These are phyloP conservation scores for Colletotrichum acutatum DNA, from an alignment of 2,329 filamentous ascomycete species.

Conservation along the genomic window DNA sequence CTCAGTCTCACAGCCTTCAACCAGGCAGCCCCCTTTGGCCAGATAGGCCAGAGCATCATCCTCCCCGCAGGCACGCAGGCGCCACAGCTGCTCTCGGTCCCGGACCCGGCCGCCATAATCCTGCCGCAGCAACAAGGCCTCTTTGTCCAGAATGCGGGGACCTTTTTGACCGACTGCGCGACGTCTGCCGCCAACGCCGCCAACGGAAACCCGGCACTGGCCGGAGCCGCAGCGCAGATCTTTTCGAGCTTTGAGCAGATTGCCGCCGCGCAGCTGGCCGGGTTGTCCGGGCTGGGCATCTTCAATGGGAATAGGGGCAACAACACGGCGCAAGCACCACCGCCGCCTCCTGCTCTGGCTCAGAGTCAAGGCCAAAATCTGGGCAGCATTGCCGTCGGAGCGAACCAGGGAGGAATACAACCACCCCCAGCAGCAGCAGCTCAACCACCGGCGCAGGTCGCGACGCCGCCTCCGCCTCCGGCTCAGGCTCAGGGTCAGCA, in stretches of 20 bases:
- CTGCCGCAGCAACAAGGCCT: constrained; percentile 45
- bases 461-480: neutral
- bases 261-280: constrained; percentile 41
- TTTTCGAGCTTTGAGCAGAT: constrained; percentile 45
- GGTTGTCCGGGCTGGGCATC: constrained; percentile 36
- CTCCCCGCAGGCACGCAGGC: constrained; percentile 46
- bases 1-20: constrained; percentile 42
- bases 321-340: neutral
- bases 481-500: neutral
- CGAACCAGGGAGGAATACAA: constrained; percentile 8
- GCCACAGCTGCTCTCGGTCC: constrained; percentile 45
- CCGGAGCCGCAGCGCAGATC: constrained; percentile 27
- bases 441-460: constrained; percentile 15
- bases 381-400: constrained; percentile 19
- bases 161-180: constrained; percentile 47
- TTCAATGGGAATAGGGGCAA: constrained; percentile 12
- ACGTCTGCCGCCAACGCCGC: constrained; percentile 39
- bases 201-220: constrained; percentile 30
- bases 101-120: constrained; percentile 52
- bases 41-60: constrained; percentile 46
- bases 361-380: constrained; percentile 3
- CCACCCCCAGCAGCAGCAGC: neutral
- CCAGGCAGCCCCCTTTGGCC: constrained; percentile 46
- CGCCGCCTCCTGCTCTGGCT: neutral
- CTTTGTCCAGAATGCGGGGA: constrained; percentile 47